Base-by-base conservation (phyloP, 371 early-diverging fungal species). In the Chytridiales sp. region DNA sequence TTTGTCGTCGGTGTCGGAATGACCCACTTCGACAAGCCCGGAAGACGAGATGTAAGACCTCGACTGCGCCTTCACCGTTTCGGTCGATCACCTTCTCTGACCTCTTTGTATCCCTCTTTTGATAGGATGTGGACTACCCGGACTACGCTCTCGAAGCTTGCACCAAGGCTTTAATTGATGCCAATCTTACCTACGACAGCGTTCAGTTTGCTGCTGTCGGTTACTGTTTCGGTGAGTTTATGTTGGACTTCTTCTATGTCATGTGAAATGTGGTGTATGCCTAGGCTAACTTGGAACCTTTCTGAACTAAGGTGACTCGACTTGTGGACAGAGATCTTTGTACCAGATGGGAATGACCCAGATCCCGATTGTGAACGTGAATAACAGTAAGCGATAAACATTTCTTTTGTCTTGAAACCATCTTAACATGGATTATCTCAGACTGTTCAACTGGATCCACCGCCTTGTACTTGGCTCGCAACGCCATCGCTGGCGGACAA, bases 391-490 rank as follows among this genome's bases (percentile, higher is more conserved):
- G n/a, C n/a, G n/a, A n/a, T n/a, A n/a, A n/a, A n/a, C n/a, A n/a
- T n/a, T n/a, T n/a, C n/a, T n/a, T n/a, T n/a, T n/a, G n/a, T n/a
- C n/a, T n/a, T n/a, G n/a, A n/a, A n/a, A 46, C 9, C 15, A 11
- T 48, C 8, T 51, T 51, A 9, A 15, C 13, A 13, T n/a, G n/a
- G n/a, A n/a, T 17, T 34, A 6, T 32, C 11, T 3, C 21, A 49
- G 47, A 88, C 73, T 88, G 91, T 69, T 81, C 87, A 4, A 88
- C 89, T 31, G 89, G 91, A 9, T 86, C 87, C 1, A 82, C 88
- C 19, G 89, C 91, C n/a, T 73, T 89, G 46, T 86, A 70, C 62
- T 73, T 84, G 61, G 90, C 89, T 9, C 82, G 86, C 27, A 79
- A 81, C 59, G 79, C 84, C 0, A 76, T 90, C 56, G 85, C 79